phyloP scores from a whole-genome alignment of 345 rosid genomes.

The Cardamine resedifolia region DNA sequence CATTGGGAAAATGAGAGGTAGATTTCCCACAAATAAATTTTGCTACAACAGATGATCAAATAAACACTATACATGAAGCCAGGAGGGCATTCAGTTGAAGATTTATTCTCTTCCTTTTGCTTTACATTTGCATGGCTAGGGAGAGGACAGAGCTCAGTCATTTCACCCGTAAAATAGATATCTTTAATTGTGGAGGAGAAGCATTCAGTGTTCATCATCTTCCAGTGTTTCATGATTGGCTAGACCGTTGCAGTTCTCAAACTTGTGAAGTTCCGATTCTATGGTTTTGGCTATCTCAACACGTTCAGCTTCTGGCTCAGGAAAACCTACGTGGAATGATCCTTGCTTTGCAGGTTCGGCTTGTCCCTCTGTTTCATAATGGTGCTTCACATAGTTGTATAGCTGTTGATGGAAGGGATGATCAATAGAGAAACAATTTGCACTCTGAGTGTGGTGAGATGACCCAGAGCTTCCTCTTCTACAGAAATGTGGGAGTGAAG shows the following conservation, averaged over 20 bases:
- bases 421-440: constrained; percentile 63
- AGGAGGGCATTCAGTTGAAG: constrained; percentile 14
- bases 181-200: neutral
- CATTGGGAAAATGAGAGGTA: neutral
- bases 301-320: constrained; percentile 64
- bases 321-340: constrained; percentile 82
- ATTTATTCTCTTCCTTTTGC: constrained; percentile 11
- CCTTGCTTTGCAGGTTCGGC: constrained; percentile 69
- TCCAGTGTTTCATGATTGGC: constrained; percentile 9
- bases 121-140: constrained; percentile 25
- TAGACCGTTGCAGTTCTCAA: constrained; percentile 51
- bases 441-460: constrained; percentile 46
- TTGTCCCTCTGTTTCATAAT: constrained; percentile 40
- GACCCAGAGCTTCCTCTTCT: constrained; percentile 84
- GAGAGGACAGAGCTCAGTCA: constrained; percentile 16
- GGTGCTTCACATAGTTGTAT: constrained; percentile 77
- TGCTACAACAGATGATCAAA: constrained; percentile 11
- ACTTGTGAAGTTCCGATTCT: constrained; percentile 72
- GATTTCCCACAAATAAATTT: constrained; percentile 9
- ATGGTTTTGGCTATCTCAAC: constrained; percentile 64
- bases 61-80: constrained; percentile 28
- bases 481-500: constrained; percentile 91
- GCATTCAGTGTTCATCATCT: constrained; percentile 9
- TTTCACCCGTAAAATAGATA: constrained; percentile 11
- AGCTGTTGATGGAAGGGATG: constrained; percentile 92